phyloP scores from a whole-genome alignment of 176 grass and related monocot species.

The Aegilops sharonensis region DNA sequence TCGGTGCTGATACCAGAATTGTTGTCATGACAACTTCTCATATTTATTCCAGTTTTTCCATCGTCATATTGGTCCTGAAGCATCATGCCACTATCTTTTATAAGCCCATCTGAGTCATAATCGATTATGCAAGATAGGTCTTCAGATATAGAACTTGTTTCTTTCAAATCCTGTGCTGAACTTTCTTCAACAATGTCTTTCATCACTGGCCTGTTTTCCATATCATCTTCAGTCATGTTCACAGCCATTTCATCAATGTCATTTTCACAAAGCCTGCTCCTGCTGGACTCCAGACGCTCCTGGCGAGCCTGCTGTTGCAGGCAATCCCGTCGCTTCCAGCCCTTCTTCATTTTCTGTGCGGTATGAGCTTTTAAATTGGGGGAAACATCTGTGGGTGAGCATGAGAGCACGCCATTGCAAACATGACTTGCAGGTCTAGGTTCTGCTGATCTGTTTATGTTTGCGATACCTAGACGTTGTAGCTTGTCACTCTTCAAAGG shows the following conservation, averaged over 20 bases:
- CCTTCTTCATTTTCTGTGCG: conserved; percentile 61
- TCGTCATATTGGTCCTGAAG: conserved; percentile 44
- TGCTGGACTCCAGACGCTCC: conserved; percentile 73
- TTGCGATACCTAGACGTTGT: conserved; percentile 27
- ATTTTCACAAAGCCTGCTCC: conserved; percentile 62
- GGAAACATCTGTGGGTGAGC: conserved; percentile 34
- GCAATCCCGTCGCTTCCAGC: conserved; percentile 71
- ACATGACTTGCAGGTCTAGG: conserved; percentile 8
- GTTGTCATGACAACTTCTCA: conserved; percentile 26
- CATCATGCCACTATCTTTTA: conserved; percentile 57
- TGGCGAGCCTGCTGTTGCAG: conserved; percentile 83
- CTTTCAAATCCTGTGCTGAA: conserved; percentile 42
- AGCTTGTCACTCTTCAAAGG: conserved; percentile 43
- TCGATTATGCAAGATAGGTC: conserved; percentile 49
- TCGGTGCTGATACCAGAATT: conserved; percentile 49
- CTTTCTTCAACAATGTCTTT: conserved; percentile 38
- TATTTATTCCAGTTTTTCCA: conserved; percentile 36
- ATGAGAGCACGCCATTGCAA: conserved; percentile 28
- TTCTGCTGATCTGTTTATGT: conserved; percentile 19
- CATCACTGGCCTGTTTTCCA: conserved; percentile 43
- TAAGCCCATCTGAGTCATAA: conserved; percentile 40
- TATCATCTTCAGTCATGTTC: conserved; percentile 79
- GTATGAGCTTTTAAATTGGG: conserved; percentile 57
- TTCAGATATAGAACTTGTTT: conserved; percentile 47
- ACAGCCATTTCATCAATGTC: conserved; percentile 74